Base-by-base conservation (phyloP, 306 rosid species). In the Luffa aegyptiaca region DNA sequence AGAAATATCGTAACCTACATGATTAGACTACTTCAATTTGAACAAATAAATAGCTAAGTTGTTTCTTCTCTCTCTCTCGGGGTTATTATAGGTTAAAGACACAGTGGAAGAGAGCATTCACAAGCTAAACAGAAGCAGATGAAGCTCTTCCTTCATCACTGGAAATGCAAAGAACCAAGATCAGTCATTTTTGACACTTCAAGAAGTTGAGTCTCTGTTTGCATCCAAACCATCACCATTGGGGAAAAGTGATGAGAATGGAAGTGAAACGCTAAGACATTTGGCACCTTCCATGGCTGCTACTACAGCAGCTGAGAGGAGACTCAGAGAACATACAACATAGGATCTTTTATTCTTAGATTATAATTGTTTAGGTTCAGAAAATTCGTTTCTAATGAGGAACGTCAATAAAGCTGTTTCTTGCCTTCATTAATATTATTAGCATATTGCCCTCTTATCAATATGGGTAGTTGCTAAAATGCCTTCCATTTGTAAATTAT, bases 21-120 rank as follows among this genome's bases (percentile, higher is more conserved):
- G 3, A 63, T 14, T 63, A 63, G 10, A 63, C 44, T 16, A 63
- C 71, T 14, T 36, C 71, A 16, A 64, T 64, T 16, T 36, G n/a
- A 14, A 14, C 11, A 13, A 35, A 64, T 3, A 14, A 14, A 77
- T 41, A 63, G 16, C 21, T 75, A 0, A 8, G 10, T 48, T 39
- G 13, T 42, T 48, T 11, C 41, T 5, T 18, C n/a, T 16, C 11
- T 75, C 36, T 73, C 84, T 48, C 39, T 77, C 16, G 78, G 68
- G 84, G 74, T 83, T 17, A 17, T 45, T 44, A 2, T 78, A 95
- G 98, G 98, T 91, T 44, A 95, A 90, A 85, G 91, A 80, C 81
- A 88, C 97, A 0, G 97, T 95, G 77, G 98, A 95, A 83, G 98
- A 89, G 87, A 92, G 98, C 81, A 83, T 95, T 83, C 85, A 91